These are phyloP conservation scores for Dendrobium catenatum DNA, from an alignment of 106 monocot species.

Conservation along the genomic window DNA sequence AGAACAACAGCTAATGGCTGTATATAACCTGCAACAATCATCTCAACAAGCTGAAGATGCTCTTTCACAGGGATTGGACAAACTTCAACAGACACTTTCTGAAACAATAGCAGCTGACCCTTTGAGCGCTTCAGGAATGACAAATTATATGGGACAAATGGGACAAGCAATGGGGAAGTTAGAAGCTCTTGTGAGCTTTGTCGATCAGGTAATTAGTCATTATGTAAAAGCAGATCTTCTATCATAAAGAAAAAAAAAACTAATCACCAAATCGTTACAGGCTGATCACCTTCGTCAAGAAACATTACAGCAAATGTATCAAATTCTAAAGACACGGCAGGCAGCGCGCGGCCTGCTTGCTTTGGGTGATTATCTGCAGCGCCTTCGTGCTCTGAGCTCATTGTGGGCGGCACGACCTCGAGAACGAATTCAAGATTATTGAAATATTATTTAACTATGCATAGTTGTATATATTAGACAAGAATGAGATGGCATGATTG, in stretches of 20 bases:
- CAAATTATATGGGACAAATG: conserved; percentile 72
- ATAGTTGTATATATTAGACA: neutral
- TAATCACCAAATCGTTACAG: conserved; percentile 17
- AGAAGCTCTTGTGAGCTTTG: conserved; percentile 56
- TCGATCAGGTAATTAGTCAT: conserved; percentile 48
- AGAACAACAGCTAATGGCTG: conserved; percentile 48
- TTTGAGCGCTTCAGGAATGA: conserved; percentile 25
- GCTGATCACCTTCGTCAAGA: conserved; percentile 72
- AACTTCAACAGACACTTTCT: conserved; percentile 67
- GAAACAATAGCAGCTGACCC: conserved; percentile 51
- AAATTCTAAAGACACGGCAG: conserved; percentile 67
- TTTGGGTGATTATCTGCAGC: conserved; percentile 78
- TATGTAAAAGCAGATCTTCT: no score
- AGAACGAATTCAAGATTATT: conserved; percentile 17
- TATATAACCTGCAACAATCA: conserved; percentile 48
- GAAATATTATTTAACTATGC: neutral
- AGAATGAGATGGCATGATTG: neutral
- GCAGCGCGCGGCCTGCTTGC: conserved; percentile 79
- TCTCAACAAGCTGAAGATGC: conserved; percentile 88
- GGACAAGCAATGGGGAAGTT: conserved; percentile 51
- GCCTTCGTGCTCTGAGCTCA: conserved; percentile 67
- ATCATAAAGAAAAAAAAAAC: neutral
- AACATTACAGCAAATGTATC: conserved; percentile 58
- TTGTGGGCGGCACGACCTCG: conserved; percentile 75
- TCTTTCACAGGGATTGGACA: conserved; percentile 75